Conservation (phyloP, 768 basidiomycete genomes). For the Pulveroboletus sp. region DNA sequence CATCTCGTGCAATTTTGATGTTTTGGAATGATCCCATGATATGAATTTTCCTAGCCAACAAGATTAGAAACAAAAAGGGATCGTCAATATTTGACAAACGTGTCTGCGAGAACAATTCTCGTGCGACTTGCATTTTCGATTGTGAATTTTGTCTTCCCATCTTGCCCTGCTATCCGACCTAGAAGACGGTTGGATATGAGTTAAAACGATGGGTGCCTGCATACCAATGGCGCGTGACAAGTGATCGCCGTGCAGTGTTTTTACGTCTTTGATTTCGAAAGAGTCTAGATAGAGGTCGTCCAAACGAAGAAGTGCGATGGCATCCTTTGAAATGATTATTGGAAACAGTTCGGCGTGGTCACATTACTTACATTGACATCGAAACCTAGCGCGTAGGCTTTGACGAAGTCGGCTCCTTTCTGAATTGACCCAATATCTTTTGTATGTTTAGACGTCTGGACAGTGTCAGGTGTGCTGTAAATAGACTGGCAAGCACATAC, state of each 20-base stretch:
- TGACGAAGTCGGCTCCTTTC: slow-evolving; percentile 96
- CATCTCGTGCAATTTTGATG: slow-evolving; percentile 96
- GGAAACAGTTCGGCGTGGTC: not conserved
- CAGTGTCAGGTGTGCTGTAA: not conserved
- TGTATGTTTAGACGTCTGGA: slow-evolving; percentile 90
- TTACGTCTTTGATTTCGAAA: slow-evolving; percentile 99
- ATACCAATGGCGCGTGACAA: slow-evolving; percentile 94
- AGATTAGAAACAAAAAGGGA: slow-evolving; percentile 4
- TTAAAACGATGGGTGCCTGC: slow-evolving; percentile 9
- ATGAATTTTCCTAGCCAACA: slow-evolving; percentile 79
- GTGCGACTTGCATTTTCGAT: slow-evolving; percentile 97
- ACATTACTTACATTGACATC: slow-evolving; percentile 75
- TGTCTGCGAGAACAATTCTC: slow-evolving; percentile 97
- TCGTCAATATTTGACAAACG: slow-evolving; percentile 50
- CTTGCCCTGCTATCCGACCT: slow-evolving; percentile 98
- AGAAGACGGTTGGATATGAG: slow-evolving; percentile 8
- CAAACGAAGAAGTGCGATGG: slow-evolving; percentile 90
- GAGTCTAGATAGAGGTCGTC: slow-evolving; percentile 98
- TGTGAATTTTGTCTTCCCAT: slow-evolving; percentile 97
- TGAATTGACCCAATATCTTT: slow-evolving; percentile 92
- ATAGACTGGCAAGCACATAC: slow-evolving; percentile 46
- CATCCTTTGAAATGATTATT: slow-evolving; percentile 57
- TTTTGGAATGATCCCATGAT: slow-evolving; percentile 99
- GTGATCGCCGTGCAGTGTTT: slow-evolving; percentile 96
- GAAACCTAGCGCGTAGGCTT: slow-evolving; percentile 92